Conservation (phyloP, 2,329 filamentous ascomycete genomes). For the Fusarium nanum region DNA sequence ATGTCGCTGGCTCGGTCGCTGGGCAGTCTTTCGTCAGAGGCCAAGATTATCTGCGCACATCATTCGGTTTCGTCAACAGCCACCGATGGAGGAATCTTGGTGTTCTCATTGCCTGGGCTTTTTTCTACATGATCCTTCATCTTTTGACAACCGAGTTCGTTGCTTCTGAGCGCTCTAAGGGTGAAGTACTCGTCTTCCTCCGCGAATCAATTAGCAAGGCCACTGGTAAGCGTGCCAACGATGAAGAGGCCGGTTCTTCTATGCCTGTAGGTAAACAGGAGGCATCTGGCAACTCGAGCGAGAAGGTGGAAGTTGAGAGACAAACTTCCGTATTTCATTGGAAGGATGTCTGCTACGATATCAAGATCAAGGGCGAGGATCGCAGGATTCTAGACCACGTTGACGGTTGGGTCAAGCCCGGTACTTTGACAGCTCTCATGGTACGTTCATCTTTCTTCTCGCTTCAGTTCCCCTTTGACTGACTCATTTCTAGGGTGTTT, state of each 20-base stretch:
- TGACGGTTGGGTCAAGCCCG: slow-evolving; percentile 78
- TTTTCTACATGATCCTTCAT: slow-evolving; percentile 31
- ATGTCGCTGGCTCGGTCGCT: neutral
- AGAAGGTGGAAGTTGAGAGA: slow-evolving; percentile 8
- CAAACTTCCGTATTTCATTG: slow-evolving; percentile 69
- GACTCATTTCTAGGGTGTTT: slow-evolving; percentile 60
- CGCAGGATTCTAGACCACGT: slow-evolving; percentile 75
- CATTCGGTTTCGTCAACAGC: slow-evolving; percentile 18
- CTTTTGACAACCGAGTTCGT: slow-evolving; percentile 28
- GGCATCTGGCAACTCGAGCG: neutral
- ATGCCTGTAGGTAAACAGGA: neutral
- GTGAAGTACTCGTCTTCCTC: slow-evolving; percentile 34
- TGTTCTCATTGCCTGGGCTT: slow-evolving; percentile 20
- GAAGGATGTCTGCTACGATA: slow-evolving; percentile 77
- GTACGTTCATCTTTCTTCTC: slow-evolving; percentile 48
- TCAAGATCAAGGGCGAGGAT: slow-evolving; percentile 72
- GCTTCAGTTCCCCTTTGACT: neutral
- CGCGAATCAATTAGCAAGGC: slow-evolving; percentile 10
- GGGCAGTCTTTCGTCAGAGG: neutral
- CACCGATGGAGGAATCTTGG: slow-evolving; percentile 38
- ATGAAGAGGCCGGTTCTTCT: slow-evolving; percentile 3
- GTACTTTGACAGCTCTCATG: slow-evolving; percentile 77
- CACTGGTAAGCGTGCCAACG: neutral
- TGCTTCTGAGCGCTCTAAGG: slow-evolving; percentile 34
- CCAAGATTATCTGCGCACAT: neutral